phyloP scores from a whole-genome alignment of 345 rosid genomes.

The Bretschneidera sinensis region DNA sequence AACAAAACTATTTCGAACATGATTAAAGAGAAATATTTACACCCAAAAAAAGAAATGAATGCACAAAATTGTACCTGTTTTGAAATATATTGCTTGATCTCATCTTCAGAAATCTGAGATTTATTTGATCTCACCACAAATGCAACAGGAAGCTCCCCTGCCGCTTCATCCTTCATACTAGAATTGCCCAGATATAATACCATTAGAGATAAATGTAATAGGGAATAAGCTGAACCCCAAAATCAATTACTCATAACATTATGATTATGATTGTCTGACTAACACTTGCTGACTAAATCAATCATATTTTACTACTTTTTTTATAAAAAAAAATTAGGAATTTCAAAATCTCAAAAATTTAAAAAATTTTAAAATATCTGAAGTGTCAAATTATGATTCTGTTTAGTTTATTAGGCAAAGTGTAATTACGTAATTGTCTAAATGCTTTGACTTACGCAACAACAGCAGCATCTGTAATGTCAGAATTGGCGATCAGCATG shows the following conservation, averaged over 20 bases:
- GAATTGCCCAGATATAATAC: background rate
- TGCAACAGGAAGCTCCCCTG: conserved; percentile 73
- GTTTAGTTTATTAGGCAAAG: too few relatives aligned
- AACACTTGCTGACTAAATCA: too few relatives aligned
- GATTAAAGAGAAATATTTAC: background rate
- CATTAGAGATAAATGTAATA: background rate
- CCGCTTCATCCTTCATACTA: conserved; percentile 67
- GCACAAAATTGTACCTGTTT: conserved; percentile 40
- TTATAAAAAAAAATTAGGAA: too few relatives aligned
- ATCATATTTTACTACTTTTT: too few relatives aligned
- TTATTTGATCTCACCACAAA: conserved; percentile 53
- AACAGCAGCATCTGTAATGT: conserved; percentile 57
- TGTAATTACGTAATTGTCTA: background rate
- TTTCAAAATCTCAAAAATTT: background rate
- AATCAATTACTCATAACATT: too few relatives aligned
- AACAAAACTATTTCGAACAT: too few relatives aligned
- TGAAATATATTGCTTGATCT: conserved; percentile 54
- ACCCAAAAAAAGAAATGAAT: background rate
- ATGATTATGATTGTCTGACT: background rate
- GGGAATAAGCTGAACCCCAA: background rate
- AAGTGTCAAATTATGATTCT: background rate
- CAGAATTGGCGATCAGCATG: conserved; percentile 41
- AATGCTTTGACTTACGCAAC: conserved; percentile 44
- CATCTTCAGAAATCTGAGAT: conserved; percentile 50
- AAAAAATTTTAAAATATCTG: background rate